Conservation (phyloP, 176 grass and related monocot species). For the Tillandsia leiboldiana region DNA sequence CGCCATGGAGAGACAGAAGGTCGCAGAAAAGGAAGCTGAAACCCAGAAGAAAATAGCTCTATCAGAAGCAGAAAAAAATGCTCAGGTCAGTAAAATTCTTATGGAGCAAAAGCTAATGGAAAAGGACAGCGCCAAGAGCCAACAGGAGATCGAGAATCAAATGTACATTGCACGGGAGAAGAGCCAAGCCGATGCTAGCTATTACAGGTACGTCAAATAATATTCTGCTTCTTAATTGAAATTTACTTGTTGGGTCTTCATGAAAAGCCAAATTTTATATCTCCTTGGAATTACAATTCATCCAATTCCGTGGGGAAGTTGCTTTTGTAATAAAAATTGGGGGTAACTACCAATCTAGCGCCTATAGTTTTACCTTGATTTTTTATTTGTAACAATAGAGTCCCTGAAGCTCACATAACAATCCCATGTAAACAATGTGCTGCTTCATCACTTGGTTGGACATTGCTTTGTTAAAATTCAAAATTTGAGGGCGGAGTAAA, state of each 20-base stretch:
- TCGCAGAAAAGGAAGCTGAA: slow-evolving; percentile 93
- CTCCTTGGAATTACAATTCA: slow-evolving; percentile 14
- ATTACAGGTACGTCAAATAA: slow-evolving; percentile 49
- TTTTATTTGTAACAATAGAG: too few species aligned
- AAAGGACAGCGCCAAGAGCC: slow-evolving; percentile 78
- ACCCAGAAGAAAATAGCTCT: slow-evolving; percentile 96
- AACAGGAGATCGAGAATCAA: slow-evolving; percentile 90
- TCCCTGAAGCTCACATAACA: too few species aligned
- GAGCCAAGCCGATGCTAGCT: slow-evolving; percentile 66
- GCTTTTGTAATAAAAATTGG: too few species aligned
- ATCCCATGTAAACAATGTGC: too few species aligned
- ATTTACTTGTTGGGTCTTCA: neutral
- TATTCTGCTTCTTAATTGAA: neutral
- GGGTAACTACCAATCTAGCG: too few species aligned
- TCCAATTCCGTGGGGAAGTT: too few species aligned
- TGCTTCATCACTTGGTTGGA: too few species aligned
- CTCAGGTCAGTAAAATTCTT: slow-evolving; percentile 90
- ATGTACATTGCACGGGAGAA: slow-evolving; percentile 86
- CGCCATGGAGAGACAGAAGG: slow-evolving; percentile 89
- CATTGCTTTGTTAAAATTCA: too few species aligned
- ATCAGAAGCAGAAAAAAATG: slow-evolving; percentile 94
- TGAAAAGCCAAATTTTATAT: neutral
- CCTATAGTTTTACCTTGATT: too few species aligned
- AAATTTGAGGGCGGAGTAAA: too few species aligned
- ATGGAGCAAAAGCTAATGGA: slow-evolving; percentile 97